Percentiles rank a stretch among this genome's conserved stretches.
Conservation (phyloP, 441 rosid genomes). For the Gossypium aridum region DNA sequence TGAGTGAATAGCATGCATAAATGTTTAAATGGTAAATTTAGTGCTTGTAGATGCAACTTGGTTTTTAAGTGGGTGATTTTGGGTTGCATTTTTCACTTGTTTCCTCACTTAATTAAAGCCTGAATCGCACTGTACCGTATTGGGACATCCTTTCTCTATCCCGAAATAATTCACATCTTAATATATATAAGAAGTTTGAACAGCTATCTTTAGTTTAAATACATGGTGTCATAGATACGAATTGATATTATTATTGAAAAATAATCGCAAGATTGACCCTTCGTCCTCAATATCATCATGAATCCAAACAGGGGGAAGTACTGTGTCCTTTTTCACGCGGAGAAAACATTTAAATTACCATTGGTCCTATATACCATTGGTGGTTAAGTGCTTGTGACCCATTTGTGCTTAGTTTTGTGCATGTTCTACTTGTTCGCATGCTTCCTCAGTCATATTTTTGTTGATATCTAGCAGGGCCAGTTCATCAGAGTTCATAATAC, state of each 20-base stretch:
- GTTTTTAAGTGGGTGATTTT: background rate
- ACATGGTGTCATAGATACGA: background rate
- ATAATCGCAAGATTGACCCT: background rate
- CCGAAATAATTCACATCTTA: background rate
- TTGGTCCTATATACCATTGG: background rate
- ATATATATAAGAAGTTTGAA: background rate
- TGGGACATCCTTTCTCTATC: background rate
- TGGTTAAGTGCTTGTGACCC: background rate
- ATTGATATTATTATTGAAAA: background rate
- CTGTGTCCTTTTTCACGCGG: background rate
- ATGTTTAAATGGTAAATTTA: background rate
- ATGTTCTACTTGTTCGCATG: background rate
- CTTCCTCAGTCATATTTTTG: background rate
- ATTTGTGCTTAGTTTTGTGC: background rate
- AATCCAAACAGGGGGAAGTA: background rate
- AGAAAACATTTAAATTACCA: background rate
- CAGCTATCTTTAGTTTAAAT: background rate
- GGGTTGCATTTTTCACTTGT: background rate
- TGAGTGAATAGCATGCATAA: background rate
- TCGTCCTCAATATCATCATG: background rate
- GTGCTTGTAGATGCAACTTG: background rate
- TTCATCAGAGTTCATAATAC: slow-evolving; percentile 70
- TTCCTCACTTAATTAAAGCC: background rate
- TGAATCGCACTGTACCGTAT: background rate
- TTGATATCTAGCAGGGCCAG: slow-evolving; percentile 38